Evolutionary conservation across 495 filamentous ascomycete genomes (phyloP).

Genomic region (Recurvomyces mirabilis): DNA sequence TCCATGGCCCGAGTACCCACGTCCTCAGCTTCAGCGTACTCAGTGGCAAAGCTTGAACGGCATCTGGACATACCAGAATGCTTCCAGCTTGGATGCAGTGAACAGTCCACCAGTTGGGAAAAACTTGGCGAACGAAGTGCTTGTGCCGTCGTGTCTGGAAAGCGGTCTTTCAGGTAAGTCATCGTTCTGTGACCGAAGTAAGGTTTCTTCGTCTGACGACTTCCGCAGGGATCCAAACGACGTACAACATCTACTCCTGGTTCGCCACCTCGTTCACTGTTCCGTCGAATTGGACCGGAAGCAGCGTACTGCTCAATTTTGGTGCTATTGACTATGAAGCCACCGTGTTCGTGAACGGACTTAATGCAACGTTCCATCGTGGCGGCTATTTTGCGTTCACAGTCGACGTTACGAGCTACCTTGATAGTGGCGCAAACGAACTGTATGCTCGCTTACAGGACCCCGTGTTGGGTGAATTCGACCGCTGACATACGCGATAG

Average conservation of each 20-base stretch:
- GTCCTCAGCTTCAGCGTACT: constrained; percentile 46
- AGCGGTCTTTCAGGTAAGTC: constrained; percentile 36
- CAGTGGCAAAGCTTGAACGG: constrained; percentile 55
- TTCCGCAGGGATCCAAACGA: constrained; percentile 37
- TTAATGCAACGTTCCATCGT: constrained; percentile 41
- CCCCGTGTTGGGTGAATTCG: background rate
- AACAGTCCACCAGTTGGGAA: constrained; percentile 34
- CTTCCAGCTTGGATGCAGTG: constrained; percentile 31
- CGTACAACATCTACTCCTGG: constrained; percentile 45
- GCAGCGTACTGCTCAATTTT: constrained; percentile 49
- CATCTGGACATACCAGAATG: constrained; percentile 52
- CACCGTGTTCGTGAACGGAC: constrained; percentile 51
- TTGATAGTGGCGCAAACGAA: constrained; percentile 41
- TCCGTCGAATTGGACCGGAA: constrained; percentile 34
- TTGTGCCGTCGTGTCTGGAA: constrained; percentile 57
- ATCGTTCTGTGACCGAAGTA: too few species aligned
- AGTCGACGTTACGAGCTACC: constrained; percentile 44
- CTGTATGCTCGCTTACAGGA: constrained; percentile 33
- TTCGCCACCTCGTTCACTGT: constrained; percentile 47
- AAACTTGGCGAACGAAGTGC: constrained; percentile 37
- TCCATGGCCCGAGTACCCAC: constrained; percentile 58
- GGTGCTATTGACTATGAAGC: constrained; percentile 60
- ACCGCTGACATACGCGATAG: constrained; percentile 24
- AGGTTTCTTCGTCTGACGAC: background rate
- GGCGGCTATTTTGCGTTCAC: constrained; percentile 55